Base-by-base conservation (phyloP, 2,329 filamentous ascomycete species). In the Fusarium sp. region DNA sequence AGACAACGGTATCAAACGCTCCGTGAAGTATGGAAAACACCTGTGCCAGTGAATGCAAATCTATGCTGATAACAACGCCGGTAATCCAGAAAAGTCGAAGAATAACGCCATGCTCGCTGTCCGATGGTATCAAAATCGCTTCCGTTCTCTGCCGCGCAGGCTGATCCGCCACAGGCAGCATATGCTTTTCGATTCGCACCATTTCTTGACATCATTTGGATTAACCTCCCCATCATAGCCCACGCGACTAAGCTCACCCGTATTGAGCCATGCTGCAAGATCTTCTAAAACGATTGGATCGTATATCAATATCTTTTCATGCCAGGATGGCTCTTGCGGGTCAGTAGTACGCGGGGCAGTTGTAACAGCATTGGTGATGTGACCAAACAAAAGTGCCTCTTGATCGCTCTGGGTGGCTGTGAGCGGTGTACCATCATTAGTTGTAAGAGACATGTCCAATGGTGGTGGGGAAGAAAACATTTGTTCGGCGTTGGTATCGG, bases 301-400 rank as follows among this genome's bases (percentile, higher is more conserved):
- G 80, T 97, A 98, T 80, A 98, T 89, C 11, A 98, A 85, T 52
- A 99, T 98, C 83, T 95, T 97, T 82, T 98, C 94, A 76, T 97
- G 88, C 94, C 95, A 98, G 5, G 90, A 94, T 20, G 90, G 90
- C 6, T 87, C 80, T 12, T 73, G 72, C 2, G 86, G 82, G 72
- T 91, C 84, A 8, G 77, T 84, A 1, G 88, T 85, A 18, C 84
- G 85, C 7, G 89, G 86, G 8, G 86, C 84, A 2, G 83, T 83
- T 14, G 78, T 87, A 15, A 92, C 83, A 2, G 89, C 90, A 44
- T 84, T 83, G 1, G 87, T 88, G 58, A 92, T 90, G 72, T 85
- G 81, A 32, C 78, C 76, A 70, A 90, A 90, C 30, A 90, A 76
- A 0, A 77, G 79, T 1, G 82, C 73, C 72, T 89, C 84, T 50